These are phyloP conservation scores for Hibiscus mutabilis DNA, from an alignment of 345 rosid genomes.

Conservation along the genomic window DNA sequence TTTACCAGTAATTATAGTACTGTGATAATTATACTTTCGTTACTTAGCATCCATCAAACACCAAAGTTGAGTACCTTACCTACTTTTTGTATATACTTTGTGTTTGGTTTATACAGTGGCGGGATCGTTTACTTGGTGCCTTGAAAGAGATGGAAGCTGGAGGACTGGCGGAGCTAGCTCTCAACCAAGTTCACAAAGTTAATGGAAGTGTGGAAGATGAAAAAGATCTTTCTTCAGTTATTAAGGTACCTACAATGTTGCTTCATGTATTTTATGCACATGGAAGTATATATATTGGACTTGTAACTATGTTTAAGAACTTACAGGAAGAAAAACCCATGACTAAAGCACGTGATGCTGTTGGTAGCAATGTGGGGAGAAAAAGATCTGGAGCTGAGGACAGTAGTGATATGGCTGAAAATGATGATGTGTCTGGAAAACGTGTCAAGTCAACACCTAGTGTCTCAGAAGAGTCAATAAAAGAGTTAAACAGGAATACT, in stretches of 20 bases:
- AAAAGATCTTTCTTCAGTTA: conserved; percentile 38
- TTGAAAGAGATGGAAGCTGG: conserved; percentile 67
- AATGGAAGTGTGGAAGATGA: conserved; percentile 42
- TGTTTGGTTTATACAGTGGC: conserved; percentile 61
- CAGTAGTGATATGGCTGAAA: conserved; percentile 39
- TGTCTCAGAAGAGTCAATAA: conserved; percentile 52
- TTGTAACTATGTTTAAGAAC: conserved; percentile 23
- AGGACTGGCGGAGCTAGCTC: conserved; percentile 36
- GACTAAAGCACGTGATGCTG: conserved; percentile 31
- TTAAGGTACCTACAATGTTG: conserved; percentile 37
- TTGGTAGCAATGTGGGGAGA: conserved; percentile 34
- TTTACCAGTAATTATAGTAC: background rate
- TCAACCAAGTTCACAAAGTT: conserved; percentile 35
- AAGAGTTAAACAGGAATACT: conserved; percentile 35
- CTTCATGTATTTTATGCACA: conserved; percentile 15
- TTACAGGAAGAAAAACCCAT: conserved; percentile 46
- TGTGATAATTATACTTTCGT: background rate
- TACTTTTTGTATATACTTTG: conserved; percentile 4
- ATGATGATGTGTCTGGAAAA: conserved; percentile 50
- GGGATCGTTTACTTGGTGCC: conserved; percentile 69
- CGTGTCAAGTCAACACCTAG: conserved; percentile 54
- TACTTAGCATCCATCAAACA: background rate
- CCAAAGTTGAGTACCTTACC: conserved; percentile 8
- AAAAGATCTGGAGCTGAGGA: conserved; percentile 66
- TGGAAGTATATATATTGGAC: conserved; percentile 6